Conservation (phyloP, 352 stramenopile species). For the Phytophthora aleatoria region DNA sequence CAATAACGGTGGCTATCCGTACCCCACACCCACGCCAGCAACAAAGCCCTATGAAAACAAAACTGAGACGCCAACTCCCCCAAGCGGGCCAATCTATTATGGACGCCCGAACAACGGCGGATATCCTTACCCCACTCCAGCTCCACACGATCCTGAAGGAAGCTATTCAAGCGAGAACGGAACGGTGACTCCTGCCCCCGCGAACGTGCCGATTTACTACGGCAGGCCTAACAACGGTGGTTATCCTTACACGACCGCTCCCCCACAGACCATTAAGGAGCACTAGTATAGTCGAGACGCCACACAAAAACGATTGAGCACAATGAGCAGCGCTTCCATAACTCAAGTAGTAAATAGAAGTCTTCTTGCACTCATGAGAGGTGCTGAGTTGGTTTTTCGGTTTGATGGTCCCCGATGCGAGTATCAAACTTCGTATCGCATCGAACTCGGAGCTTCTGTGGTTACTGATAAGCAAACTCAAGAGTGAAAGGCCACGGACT, state of each 20-base stretch:
- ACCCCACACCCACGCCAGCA: constrained; percentile 7
- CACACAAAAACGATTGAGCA: too few species aligned
- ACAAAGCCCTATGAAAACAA: constrained; percentile 5
- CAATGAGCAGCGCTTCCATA: too few species aligned
- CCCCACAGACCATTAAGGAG: background rate
- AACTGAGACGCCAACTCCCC: constrained; percentile 4
- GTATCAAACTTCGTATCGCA: too few species aligned
- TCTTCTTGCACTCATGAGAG: too few species aligned
- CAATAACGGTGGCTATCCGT: constrained; percentile 25
- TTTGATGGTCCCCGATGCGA: too few species aligned
- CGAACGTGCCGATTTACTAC: constrained; percentile 12
- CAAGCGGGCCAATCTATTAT: constrained; percentile 11
- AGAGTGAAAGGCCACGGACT: too few species aligned
- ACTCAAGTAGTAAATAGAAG: too few species aligned
- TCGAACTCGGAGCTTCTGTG: too few species aligned
- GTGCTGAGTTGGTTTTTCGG: too few species aligned
- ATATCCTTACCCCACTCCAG: constrained; percentile 21
- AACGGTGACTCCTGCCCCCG: constrained; percentile 2
- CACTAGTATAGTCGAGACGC: too few species aligned
- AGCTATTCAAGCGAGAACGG: constrained; percentile 1
- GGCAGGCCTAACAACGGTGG: constrained; percentile 22
- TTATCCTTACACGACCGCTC: constrained; percentile 13
- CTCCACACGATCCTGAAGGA: background rate
- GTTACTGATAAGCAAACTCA: too few species aligned
- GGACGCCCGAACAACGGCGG: constrained; percentile 19